phyloP scores from a whole-genome alignment of 1,139 yeast genomes.

The Nakaseomyces glabratus region DNA sequence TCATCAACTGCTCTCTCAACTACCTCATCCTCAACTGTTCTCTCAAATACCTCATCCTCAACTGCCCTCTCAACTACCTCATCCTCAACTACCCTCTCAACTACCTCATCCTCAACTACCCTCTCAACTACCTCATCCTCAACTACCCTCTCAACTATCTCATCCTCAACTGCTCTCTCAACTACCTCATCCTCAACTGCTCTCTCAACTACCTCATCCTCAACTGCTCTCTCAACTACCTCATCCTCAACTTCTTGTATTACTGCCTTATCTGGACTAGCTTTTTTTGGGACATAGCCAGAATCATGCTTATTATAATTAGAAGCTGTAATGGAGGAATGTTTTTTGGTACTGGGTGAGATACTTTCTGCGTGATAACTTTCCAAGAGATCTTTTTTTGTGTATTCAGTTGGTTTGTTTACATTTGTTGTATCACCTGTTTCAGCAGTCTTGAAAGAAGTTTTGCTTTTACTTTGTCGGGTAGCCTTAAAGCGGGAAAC shows the following conservation, averaged over 20 bases:
- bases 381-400: no score
- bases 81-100: neutral
- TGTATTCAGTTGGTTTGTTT: no score
- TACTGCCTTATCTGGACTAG: constrained; percentile 6
- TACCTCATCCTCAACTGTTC: constrained; percentile 3
- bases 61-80: constrained; percentile 12
- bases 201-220: constrained; percentile 5
- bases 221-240: constrained; percentile 6
- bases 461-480: constrained; percentile 3
- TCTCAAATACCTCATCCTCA: neutral
- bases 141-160: constrained; percentile 4
- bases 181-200: constrained; percentile 6
- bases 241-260: constrained; percentile 7
- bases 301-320: no score
- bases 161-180: constrained; percentile 7
- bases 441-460: constrained; percentile 14
- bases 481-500: constrained; percentile 25
- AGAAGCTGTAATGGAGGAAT: no score
- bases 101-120: constrained; percentile 7
- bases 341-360: no score
- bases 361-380: no score
- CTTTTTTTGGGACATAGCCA: constrained; percentile 9
- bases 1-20: constrained; percentile 4
- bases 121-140: constrained; percentile 10
- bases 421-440: constrained; percentile 14